Evolutionary conservation across 1,284 basidiomycete genomes (phyloP), one percentile per base, ranked within the genome.

Genomic region (Leccinum ponderosum): DNA sequence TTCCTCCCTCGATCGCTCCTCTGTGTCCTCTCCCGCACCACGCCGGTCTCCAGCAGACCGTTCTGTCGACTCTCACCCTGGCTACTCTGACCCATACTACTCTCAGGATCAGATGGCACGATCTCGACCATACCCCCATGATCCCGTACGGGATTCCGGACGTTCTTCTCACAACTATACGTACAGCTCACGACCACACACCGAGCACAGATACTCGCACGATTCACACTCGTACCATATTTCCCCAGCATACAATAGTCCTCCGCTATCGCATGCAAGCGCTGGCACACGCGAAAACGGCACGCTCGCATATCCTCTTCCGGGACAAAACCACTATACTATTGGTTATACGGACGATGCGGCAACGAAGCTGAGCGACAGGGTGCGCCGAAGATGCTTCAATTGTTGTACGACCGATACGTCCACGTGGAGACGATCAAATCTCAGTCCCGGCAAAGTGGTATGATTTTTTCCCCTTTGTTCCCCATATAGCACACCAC

Each of bases 381-480:
- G 88, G 42, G 86, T 91, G 55, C 81, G 90, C 31, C 76, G 90
- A 39, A 77, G 87, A 54, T 92, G 90, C 73, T 91, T 88, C 81
- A 92, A 92, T 72, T 92, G 90, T 73, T 87, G 85, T 70, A 90
- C 90, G 25, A 90, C 90, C n/a, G 91, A 93, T 66, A 92, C 91
- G 44, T 87, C 87, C 57, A 92, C 90, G 29, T 93, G 90, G 90
- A 77, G 90, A 42, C 77, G 90, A 61, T 87, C 84, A 25, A 91
- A 89, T 69, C 81, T 93, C 57, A 86, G 83, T 64, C 89, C 88
- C 3, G 90, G 90, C 37, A 93, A 93, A 83, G 91, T 92, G 67
- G 89, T 91, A 69, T 64, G 90, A 82, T 12, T 52, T 57, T 57
- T 62, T 22, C 55, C 7, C 44, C 58, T 58, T 57, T 22, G 7